phyloP scores from a whole-genome alignment of 768 basidiomycete species.

The Psilocybe subaeruginosa region DNA sequence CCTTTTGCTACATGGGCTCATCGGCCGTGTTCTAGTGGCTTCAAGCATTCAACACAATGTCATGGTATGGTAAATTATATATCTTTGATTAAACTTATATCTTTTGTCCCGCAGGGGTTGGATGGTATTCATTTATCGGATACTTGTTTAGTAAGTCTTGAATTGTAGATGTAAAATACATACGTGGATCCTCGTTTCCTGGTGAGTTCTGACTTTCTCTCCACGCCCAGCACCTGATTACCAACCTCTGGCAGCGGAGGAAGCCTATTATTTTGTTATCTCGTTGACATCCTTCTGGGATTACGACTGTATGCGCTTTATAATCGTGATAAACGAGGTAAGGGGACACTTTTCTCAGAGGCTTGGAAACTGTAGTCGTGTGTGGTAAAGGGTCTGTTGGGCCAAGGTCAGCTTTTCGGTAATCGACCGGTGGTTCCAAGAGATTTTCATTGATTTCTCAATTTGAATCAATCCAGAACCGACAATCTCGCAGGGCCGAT shows the following conservation, averaged over 20 bases:
- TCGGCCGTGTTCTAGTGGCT: neutral
- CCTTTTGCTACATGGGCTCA: neutral
- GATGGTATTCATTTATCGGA: too few species aligned
- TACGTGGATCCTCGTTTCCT: neutral
- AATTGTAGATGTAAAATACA: neutral
- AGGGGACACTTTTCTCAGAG: neutral
- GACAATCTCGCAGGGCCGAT: too few species aligned
- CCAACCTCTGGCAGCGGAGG: neutral
- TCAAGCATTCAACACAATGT: neutral
- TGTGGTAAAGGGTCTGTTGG: neutral
- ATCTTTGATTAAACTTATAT: neutral
- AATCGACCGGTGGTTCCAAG: too few species aligned
- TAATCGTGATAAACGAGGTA: neutral
- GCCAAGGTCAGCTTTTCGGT: too few species aligned
- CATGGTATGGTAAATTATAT: neutral
- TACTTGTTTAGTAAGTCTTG: neutral
- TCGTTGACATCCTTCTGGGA: neutral
- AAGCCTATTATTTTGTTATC: neutral
- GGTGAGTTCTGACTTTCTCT: neutral
- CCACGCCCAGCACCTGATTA: neutral
- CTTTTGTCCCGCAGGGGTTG: too few species aligned
- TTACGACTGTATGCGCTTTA: slow-evolving; percentile 1
- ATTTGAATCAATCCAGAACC: too few species aligned
- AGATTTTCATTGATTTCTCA: too few species aligned
- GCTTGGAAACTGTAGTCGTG: neutral